Percentiles rank a stretch among this genome's conserved stretches.
Evolutionary conservation across 2,329 filamentous ascomycete genomes (phyloP).

Genomic region (Ophiognomonia clavigignenti-juglandacearum): DNA sequence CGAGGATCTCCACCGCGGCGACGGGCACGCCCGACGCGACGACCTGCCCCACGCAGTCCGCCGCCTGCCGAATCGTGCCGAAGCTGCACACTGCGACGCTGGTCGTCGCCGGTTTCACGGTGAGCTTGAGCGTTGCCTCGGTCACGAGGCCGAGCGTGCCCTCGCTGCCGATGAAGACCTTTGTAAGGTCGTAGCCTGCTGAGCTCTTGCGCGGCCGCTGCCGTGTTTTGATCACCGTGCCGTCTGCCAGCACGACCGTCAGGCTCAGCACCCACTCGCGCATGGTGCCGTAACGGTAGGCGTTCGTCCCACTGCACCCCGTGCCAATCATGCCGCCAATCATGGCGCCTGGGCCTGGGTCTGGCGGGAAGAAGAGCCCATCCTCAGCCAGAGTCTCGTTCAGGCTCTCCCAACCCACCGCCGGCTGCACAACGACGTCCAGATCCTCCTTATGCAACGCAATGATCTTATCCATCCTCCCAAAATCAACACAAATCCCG

Average conservation of each 20-base stretch:
- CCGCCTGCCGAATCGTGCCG: constrained; percentile 60
- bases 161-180: constrained; percentile 85
- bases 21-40: constrained; percentile 78
- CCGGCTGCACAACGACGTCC: constrained; percentile 69
- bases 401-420: constrained; percentile 72
- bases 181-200: constrained; percentile 87
- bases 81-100: constrained; percentile 71
- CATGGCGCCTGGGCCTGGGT: constrained; percentile 78
- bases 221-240: constrained; percentile 77
- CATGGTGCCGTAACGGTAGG: constrained; percentile 84
- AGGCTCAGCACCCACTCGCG: constrained; percentile 80
- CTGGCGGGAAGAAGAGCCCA: constrained; percentile 77
- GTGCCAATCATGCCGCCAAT: constrained; percentile 79
- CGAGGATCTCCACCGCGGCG: constrained; percentile 87
- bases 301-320: constrained; percentile 66
- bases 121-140: constrained; percentile 84
- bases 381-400: constrained; percentile 66
- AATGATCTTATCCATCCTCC: constrained; percentile 77
- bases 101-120: constrained; percentile 71
- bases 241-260: constrained; percentile 78
- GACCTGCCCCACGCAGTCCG: constrained; percentile 73
- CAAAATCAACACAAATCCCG: constrained; percentile 83
- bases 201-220: constrained; percentile 59
- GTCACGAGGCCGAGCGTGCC: constrained; percentile 89
- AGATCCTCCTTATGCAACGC: constrained; percentile 71